These are phyloP conservation scores for Dictyophora rubrovolvata DNA, from an alignment of 768 basidiomycete species.

Conservation along the genomic window DNA sequence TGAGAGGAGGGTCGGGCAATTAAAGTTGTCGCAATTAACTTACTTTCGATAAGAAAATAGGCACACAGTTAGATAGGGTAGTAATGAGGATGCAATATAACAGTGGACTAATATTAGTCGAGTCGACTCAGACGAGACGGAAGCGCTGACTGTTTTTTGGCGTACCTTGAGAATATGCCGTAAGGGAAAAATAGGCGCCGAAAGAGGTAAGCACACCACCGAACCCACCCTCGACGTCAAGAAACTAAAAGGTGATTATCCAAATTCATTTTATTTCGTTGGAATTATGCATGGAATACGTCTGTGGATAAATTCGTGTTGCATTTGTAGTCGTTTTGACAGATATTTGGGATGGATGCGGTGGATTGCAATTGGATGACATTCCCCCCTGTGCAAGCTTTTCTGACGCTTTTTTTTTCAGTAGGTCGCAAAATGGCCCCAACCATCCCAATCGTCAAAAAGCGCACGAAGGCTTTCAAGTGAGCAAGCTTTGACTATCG, in stretches of 20 bases:
- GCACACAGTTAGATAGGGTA: no score
- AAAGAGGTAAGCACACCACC: background rate
- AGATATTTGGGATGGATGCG: conserved; percentile 2
- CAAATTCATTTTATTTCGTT: background rate
- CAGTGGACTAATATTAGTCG: no score
- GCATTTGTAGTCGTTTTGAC: background rate
- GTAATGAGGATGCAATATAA: no score
- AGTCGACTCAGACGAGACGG: no score
- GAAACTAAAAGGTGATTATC: background rate
- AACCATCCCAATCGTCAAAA: conserved; percentile 78
- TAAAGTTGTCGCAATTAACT: no score
- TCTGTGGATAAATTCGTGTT: background rate
- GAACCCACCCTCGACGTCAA: background rate
- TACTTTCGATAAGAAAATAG: no score
- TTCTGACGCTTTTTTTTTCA: background rate
- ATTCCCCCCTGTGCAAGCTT: background rate
- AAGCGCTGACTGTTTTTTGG: no score
- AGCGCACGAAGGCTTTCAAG: conserved; percentile 97
- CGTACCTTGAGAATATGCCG: no score
- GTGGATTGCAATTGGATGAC: conserved; percentile 2
- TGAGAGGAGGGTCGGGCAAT: no score
- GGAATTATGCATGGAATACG: background rate
- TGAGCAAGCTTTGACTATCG: conserved; percentile 19
- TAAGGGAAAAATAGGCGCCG: background rate
- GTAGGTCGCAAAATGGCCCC: conserved; percentile 29